Conservation (phyloP, 352 stramenopile genomes). For the Peronosclerospora sorghi region DNA sequence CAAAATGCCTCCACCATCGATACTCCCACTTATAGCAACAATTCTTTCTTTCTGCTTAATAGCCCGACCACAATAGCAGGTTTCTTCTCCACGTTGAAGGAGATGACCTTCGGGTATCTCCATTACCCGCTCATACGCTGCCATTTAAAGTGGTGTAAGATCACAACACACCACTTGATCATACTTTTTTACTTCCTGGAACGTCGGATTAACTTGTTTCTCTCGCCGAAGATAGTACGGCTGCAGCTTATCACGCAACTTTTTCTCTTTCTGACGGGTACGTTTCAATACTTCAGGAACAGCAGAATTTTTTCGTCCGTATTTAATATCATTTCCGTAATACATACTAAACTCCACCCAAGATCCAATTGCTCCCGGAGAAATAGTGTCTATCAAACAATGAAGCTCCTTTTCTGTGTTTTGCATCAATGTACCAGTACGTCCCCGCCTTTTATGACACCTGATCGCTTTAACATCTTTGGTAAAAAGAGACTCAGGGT, state of each 20-base stretch:
- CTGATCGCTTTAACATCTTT: slow-evolving; percentile 55
- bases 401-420: slow-evolving; percentile 82
- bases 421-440: slow-evolving; percentile 85
- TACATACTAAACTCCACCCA: slow-evolving; percentile 65
- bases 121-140: no score
- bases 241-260: slow-evolving; percentile 40
- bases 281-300: slow-evolving; percentile 42
- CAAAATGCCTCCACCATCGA: no score
- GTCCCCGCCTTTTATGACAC: slow-evolving; percentile 61
- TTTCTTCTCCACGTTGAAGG: slow-evolving; percentile 46
- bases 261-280: slow-evolving; percentile 57
- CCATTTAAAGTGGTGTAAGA: slow-evolving; percentile 55
- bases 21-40: slow-evolving; percentile 66
- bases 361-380: slow-evolving; percentile 44
- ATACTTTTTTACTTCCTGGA: slow-evolving; percentile 60
- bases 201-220: slow-evolving; percentile 59
- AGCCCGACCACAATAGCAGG: slow-evolving; percentile 51
- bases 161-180: slow-evolving; percentile 81
- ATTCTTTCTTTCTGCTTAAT: slow-evolving; percentile 41
- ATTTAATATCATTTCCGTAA: slow-evolving; percentile 78
- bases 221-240: slow-evolving; percentile 66
- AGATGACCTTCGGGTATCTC: slow-evolving; percentile 63
- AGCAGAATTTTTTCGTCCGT: slow-evolving; percentile 69
- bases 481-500: slow-evolving; percentile 90
- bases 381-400: slow-evolving; percentile 65